phyloP scores from a whole-genome alignment of 2,329 filamentous ascomycete genomes.

The Cryphonectria parasitica region DNA sequence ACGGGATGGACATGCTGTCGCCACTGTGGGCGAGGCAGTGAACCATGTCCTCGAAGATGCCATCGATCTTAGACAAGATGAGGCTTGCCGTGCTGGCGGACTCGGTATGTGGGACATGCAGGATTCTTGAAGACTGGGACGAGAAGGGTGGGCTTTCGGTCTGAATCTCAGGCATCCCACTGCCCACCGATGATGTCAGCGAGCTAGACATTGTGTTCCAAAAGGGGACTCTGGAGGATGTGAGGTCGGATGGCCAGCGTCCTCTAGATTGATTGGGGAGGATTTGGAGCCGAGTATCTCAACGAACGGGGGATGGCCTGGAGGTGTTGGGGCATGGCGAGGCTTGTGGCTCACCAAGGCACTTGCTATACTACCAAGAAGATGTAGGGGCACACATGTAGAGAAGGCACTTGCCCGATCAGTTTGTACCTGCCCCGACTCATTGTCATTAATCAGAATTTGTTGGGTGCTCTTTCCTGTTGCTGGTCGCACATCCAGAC shows the following conservation, averaged over 20 bases:
- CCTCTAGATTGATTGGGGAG: background rate
- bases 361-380: background rate
- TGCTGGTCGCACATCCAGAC: background rate
- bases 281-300: background rate
- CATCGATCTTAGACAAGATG: constrained; percentile 58
- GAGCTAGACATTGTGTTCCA: background rate
- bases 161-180: background rate
- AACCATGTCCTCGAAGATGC: constrained; percentile 55
- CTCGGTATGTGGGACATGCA: constrained; percentile 2
- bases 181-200: background rate
- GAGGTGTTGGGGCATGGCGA: background rate
- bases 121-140: constrained; percentile 13
- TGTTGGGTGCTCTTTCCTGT: background rate
- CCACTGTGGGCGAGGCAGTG: constrained; percentile 50
- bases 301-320: background rate
- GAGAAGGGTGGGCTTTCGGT: background rate
- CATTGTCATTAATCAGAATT: background rate
- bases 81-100: constrained; percentile 30
- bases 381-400: background rate
- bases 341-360: background rate
- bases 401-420: background rate
- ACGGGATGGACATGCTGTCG: constrained; percentile 51
- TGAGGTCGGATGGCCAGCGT: background rate
- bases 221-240: background rate
- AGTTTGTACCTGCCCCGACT: background rate